These are phyloP conservation scores for Penicillium vulpinum DNA, from an alignment of 2,329 filamentous ascomycete species.

Conservation along the genomic window DNA sequence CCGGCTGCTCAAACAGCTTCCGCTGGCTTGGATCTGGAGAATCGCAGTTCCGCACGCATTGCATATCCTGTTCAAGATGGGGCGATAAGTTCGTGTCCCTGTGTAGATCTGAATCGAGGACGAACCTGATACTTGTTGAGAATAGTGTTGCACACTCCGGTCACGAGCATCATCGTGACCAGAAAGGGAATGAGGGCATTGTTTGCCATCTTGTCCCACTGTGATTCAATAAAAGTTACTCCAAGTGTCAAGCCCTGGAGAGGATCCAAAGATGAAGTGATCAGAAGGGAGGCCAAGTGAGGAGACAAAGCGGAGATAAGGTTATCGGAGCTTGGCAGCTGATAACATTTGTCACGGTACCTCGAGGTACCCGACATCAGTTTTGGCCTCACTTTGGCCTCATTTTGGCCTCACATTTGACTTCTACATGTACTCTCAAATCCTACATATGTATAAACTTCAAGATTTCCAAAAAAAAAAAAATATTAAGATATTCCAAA, in stretches of 20 bases:
- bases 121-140: constrained; percentile 92
- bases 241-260: not conserved
- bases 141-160: constrained; percentile 94
- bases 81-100: constrained; percentile 8
- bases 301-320: constrained; percentile 13
- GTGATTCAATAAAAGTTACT: not conserved
- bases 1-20: constrained; percentile 84
- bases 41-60: constrained; percentile 91
- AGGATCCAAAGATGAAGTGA: not conserved
- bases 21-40: constrained; percentile 65
- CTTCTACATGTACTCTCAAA: not conserved
- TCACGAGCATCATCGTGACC: constrained; percentile 94
- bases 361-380: constrained; percentile 3
- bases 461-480: not conserved
- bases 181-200: constrained; percentile 76
- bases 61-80: constrained; percentile 67
- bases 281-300: not conserved
- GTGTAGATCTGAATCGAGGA: not conserved
- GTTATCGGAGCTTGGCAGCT: constrained; percentile 7
- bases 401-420: not conserved
- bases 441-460: not conserved
- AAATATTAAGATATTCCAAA: too few species aligned
- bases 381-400: too few species aligned
- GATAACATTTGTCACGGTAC: constrained; percentile 10
- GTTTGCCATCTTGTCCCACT: constrained; percentile 61